Evolutionary conservation across 2,329 filamentous ascomycete genomes (phyloP).

Genomic region (Alternaria sp.): DNA sequence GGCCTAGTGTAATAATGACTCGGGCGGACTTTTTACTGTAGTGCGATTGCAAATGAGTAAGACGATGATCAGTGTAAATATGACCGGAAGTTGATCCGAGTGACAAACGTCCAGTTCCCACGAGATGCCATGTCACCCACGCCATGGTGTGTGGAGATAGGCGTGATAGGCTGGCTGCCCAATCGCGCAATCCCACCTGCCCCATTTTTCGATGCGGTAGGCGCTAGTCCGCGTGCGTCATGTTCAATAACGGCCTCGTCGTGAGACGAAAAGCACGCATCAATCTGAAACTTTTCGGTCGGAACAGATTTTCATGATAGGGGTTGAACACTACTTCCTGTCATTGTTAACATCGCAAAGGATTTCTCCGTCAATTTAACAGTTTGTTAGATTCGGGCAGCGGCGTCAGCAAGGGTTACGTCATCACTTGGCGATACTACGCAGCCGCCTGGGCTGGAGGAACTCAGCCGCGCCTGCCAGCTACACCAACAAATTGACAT

Average conservation of each 20-base stretch:
- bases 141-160: background rate
- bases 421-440: conserved; percentile 31
- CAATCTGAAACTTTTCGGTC: background rate
- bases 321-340: background rate
- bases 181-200: conserved; percentile 3
- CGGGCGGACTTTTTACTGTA: background rate
- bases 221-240: conserved; percentile 21
- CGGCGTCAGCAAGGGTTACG: conserved; percentile 25
- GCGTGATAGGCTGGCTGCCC: background rate
- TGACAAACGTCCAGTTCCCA: background rate
- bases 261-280: conserved; percentile 12
- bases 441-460: conserved; percentile 6
- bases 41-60: background rate
- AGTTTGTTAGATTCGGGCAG: background rate
- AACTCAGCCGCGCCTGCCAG: conserved; percentile 28
- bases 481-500: conserved; percentile 17
- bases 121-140: background rate
- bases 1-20: background rate
- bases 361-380: background rate
- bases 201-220: conserved; percentile 8
- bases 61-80: background rate
- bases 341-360: background rate
- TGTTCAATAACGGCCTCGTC: background rate
- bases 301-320: background rate
- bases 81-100: background rate